phyloP scores from a whole-genome alignment of 2,329 filamentous ascomycete species.

The Dactylellina parvicollis region DNA sequence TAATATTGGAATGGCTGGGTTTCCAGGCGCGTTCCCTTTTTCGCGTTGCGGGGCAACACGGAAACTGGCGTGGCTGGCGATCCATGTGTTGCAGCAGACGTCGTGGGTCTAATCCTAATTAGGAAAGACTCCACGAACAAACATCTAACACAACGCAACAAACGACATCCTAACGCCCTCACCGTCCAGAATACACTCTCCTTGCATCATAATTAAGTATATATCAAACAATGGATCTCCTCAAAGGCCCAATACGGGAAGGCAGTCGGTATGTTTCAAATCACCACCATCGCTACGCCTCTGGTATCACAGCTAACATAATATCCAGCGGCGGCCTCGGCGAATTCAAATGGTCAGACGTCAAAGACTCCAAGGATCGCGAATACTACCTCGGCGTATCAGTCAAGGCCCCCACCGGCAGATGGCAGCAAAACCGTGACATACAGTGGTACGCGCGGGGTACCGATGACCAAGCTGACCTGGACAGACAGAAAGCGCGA shows the following conservation, averaged over 20 bases:
- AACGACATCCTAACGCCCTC: not conserved
- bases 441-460: constrained; percentile 73
- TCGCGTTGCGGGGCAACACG: constrained; percentile 46
- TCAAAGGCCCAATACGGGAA: constrained; percentile 52
- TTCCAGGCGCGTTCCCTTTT: constrained; percentile 30
- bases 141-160: not conserved
- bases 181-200: not conserved
- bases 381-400: constrained; percentile 93
- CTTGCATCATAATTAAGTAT: not conserved
- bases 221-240: constrained; percentile 42
- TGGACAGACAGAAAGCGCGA: constrained; percentile 45
- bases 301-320: not conserved
- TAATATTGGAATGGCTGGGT: constrained; percentile 53
- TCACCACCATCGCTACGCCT: not conserved
- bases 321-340: constrained; percentile 76
- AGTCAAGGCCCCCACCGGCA: constrained; percentile 87
- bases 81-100: not conserved
- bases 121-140: not conserved
- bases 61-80: constrained; percentile 28
- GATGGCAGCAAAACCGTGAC: constrained; percentile 85
- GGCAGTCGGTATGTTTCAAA: constrained; percentile 42
- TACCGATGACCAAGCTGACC: constrained; percentile 30
- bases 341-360: constrained; percentile 97
- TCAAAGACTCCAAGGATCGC: constrained; percentile 84
- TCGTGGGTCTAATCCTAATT: constrained; percentile 10